These are phyloP conservation scores for Novymonas esmeraldas DNA, from an alignment of 208 protist species.

Conservation along the genomic window DNA sequence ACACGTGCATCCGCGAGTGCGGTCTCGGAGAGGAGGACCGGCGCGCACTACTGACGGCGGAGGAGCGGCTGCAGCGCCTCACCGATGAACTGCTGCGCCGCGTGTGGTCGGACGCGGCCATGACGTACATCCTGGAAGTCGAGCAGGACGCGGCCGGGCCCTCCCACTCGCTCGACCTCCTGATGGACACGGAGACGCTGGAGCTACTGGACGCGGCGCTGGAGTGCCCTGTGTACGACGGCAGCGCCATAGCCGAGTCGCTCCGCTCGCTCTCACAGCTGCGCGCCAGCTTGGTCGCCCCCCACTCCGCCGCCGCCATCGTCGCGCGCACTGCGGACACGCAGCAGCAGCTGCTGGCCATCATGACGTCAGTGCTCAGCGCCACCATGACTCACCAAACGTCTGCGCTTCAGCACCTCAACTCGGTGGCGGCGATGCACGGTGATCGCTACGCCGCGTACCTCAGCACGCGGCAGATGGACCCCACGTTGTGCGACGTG, in stretches of 20 bases:
- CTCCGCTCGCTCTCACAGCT: constrained; percentile 22
- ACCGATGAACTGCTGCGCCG: constrained; percentile 23
- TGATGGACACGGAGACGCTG: constrained; percentile 27
- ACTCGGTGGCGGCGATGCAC: background rate
- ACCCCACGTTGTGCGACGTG: background rate
- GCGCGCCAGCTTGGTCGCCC: constrained; percentile 11
- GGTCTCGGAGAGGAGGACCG: constrained; percentile 27
- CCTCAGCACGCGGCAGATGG: constrained; percentile 21
- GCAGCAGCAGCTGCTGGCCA: constrained; percentile 30
- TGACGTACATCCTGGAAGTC: constrained; percentile 26
- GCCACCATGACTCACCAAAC: constrained; percentile 31
- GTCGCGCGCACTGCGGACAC: constrained; percentile 16
- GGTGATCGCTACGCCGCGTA: constrained; percentile 12
- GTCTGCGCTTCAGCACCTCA: constrained; percentile 4
- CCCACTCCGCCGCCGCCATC: background rate
- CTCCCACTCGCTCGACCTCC: constrained; percentile 26
- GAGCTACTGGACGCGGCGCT: constrained; percentile 11
- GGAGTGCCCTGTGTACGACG: constrained; percentile 19
- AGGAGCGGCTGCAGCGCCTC: constrained; percentile 32
- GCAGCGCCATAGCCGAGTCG: constrained; percentile 9
- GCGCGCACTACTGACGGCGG: constrained; percentile 20
- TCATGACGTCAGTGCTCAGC: constrained; percentile 31
- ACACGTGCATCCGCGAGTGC: constrained; percentile 42
- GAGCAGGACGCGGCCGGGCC: constrained; percentile 24
- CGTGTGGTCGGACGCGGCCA: constrained; percentile 4